Percentiles rank a stretch among this genome's conserved stretches.
phyloP scores from a whole-genome alignment of 1,284 basidiomycete genomes.

The Neonothopanus nambi region DNA sequence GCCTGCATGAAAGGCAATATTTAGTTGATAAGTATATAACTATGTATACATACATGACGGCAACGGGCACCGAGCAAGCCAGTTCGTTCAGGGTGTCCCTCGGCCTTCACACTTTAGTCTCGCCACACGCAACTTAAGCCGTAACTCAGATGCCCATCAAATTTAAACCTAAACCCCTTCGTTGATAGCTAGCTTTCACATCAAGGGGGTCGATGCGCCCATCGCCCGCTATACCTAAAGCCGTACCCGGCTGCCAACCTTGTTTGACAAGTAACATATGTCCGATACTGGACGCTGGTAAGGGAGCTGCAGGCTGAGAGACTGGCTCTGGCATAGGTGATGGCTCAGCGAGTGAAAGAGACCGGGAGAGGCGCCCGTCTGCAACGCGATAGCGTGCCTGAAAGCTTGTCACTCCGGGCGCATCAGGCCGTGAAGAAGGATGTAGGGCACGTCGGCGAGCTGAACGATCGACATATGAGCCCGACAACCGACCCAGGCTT shows the following conservation, averaged over 20 bases:
- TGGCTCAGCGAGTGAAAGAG: not conserved
- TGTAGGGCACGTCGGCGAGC: constrained; percentile 63
- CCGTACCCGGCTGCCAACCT: constrained; percentile 70
- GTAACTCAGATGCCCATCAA: too few species aligned
- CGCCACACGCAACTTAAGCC: too few species aligned
- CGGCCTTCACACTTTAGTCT: too few species aligned
- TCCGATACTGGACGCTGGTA: constrained; percentile 63
- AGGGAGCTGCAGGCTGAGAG: constrained; percentile 43
- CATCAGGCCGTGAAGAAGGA: constrained; percentile 46
- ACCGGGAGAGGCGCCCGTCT: constrained; percentile 16
- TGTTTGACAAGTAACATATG: constrained; percentile 67
- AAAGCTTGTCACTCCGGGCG: constrained; percentile 39
- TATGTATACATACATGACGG: too few species aligned
- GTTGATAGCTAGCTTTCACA: constrained; percentile 38
- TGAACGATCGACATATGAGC: constrained; percentile 62
- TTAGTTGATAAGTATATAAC: too few species aligned
- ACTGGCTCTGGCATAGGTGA: constrained; percentile 14
- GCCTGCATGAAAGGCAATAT: too few species aligned
- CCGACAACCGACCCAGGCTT: constrained; percentile 11
- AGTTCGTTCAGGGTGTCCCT: too few species aligned
- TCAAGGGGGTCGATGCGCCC: constrained; percentile 60
- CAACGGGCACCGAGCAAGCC: too few species aligned
- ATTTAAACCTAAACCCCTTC: constrained; percentile 60
- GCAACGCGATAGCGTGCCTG: constrained; percentile 13
- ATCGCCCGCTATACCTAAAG: constrained; percentile 45